Conservation (phyloP, 1,284 basidiomycete genomes). For the Fomitopsis betulina region DNA sequence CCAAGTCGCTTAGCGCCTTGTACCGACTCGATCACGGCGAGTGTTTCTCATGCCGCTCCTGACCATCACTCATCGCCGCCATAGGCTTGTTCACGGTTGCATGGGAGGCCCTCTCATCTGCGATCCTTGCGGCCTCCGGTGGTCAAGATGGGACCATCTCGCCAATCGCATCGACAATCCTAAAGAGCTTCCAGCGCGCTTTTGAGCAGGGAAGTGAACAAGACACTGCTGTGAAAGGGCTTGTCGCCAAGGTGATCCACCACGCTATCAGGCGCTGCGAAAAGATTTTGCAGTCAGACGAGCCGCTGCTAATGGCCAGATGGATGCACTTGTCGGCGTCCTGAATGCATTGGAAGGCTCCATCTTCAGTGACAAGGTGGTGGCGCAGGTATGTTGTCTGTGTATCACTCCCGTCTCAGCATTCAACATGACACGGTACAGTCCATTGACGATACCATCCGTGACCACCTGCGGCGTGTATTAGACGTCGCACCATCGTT, state of each 20-base stretch:
- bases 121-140: conserved; percentile 19
- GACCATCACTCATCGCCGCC: neutral
- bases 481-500: conserved; percentile 38
- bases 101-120: conserved; percentile 37
- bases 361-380: conserved; percentile 35
- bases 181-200: conserved; percentile 37
- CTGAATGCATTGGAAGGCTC: conserved; percentile 37
- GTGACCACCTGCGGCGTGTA: conserved; percentile 34
- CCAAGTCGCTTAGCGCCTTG: conserved; percentile 39
- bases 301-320: conserved; percentile 8
- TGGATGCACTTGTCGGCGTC: conserved; percentile 31
- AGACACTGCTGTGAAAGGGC: conserved; percentile 21
- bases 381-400: conserved; percentile 33
- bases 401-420: neutral
- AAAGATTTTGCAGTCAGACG: conserved; percentile 16
- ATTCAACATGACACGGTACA: conserved; percentile 16
- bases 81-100: conserved; percentile 40
- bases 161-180: conserved; percentile 35
- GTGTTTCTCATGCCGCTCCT: conserved; percentile 10
- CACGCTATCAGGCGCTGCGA: conserved; percentile 28
- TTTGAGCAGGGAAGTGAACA: conserved; percentile 24
- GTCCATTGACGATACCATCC: conserved; percentile 44
- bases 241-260: conserved; percentile 24
- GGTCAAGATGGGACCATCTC: conserved; percentile 18
- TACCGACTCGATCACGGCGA: conserved; percentile 38